Evolutionary conservation across 306 rosid genomes (phyloP), one percentile per base, ranked within the genome.

Genomic region (Medicago ruthenica): DNA sequence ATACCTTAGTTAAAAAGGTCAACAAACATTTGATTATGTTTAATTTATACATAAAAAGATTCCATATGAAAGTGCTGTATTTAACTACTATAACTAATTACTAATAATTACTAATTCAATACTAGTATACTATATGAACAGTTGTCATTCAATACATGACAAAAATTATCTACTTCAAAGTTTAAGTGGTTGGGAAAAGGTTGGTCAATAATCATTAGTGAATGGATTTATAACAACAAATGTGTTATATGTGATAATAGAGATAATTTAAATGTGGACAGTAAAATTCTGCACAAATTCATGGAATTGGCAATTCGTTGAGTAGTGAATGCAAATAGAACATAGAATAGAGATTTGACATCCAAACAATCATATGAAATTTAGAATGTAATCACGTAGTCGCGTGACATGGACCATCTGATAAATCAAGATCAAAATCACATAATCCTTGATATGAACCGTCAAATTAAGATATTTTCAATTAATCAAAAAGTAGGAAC

Each of bases 11-110:
- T 51, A 48, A 72, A 59, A 65, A 66, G 16, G 17, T 68, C 60
- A 72, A 45, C 59, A 66, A 67, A 40, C 67, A 82, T 60, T 58
- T 65, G 44, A 71, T 74, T 70, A 58, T 78, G 58, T 66, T 85
- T 67, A 21, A 71, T 61, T 45, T 82, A 71, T 20, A 61, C 18
- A 71, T 65, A 42, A 17, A 79, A 71, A 76, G 84, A 85, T 79
- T 79, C 86, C 84, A 59, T 66, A 82, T 0, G 48, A 79, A 58
- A 59, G 79, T 71, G 79, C 15, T 44, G 36, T 47, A 81, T 18
- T 79, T 79, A 81, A 71, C 74, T 75, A 75, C 11, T 11, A 41
- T 22, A 41, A 41, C 15, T 14, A 34, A 62, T 18, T 66, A 20
- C 74, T 69, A 74, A 7, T 11, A 34, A 63, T 37, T 36, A 63